Conservation (phyloP, 1,139 yeast genomes). For the Pichia sp. region DNA sequence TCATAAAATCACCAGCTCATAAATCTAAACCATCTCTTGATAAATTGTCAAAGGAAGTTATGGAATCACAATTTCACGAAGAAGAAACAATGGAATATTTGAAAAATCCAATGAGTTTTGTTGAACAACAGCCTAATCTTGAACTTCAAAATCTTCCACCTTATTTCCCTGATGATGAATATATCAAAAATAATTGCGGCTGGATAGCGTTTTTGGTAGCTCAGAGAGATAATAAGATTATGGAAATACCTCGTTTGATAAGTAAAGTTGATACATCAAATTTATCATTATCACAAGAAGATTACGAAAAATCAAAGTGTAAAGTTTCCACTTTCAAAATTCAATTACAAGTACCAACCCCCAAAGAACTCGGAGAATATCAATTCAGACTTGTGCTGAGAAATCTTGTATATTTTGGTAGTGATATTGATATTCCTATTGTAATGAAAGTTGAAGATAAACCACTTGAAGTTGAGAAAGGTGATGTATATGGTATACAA, state of each 20-base stretch:
- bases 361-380: slow-evolving; percentile 52
- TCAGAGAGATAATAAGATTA: slow-evolving; percentile 72
- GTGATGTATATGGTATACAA: slow-evolving; percentile 50
- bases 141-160: slow-evolving; percentile 60
- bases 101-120: slow-evolving; percentile 64
- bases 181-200: slow-evolving; percentile 29
- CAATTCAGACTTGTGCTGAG: slow-evolving; percentile 60
- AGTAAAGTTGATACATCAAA: slow-evolving; percentile 51
- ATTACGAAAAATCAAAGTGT: slow-evolving; percentile 42
- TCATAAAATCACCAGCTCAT: slow-evolving; percentile 64
- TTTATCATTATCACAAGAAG: slow-evolving; percentile 44
- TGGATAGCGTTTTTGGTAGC: slow-evolving; percentile 66
- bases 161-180: slow-evolving; percentile 52
- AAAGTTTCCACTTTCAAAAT: slow-evolving; percentile 65
- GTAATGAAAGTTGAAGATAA: slow-evolving; percentile 52
- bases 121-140: slow-evolving; percentile 56
- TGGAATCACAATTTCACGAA: slow-evolving; percentile 34
- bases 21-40: slow-evolving; percentile 47
- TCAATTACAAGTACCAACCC: slow-evolving; percentile 65
- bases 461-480: slow-evolving; percentile 34
- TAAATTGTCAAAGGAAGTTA: slow-evolving; percentile 32
- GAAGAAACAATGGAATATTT: slow-evolving; percentile 57
- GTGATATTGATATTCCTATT: slow-evolving; percentile 63
- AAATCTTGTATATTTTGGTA: slow-evolving; percentile 63
- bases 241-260: slow-evolving; percentile 58